These are phyloP conservation scores for Microthlaspi erraticum DNA, from an alignment of 345 rosid species.

Conservation along the genomic window DNA sequence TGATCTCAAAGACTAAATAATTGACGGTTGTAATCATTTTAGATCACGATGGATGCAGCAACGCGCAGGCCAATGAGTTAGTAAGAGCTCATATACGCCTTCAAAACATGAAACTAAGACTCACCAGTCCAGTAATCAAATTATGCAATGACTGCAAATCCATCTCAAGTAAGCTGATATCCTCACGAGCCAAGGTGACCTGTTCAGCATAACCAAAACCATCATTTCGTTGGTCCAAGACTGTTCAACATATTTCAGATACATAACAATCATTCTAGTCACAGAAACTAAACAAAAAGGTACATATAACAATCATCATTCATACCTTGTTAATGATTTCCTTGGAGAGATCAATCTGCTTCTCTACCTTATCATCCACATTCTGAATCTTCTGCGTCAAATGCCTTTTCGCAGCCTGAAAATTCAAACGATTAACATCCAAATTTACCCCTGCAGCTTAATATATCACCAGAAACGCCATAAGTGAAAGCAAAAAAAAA, in stretches of 20 bases:
- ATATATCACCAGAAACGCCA: slow-evolving; percentile 14
- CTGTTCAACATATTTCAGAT: slow-evolving; percentile 16
- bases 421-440: slow-evolving; percentile 25
- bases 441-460: background rate
- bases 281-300: background rate
- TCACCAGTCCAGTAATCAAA: slow-evolving; percentile 75
- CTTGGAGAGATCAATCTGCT: slow-evolving; percentile 75
- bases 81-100: slow-evolving; percentile 1
- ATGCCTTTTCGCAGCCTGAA: slow-evolving; percentile 83
- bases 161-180: slow-evolving; percentile 58
- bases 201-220: slow-evolving; percentile 42
- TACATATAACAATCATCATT: slow-evolving; percentile 37
- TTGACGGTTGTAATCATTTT: background rate
- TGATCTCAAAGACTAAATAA: background rate
- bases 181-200: slow-evolving; percentile 65
- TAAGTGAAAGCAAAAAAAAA: slow-evolving; percentile 9
- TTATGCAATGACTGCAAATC: slow-evolving; percentile 63
- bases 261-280: background rate
- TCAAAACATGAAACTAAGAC: slow-evolving; percentile 34
- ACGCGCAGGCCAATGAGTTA: background rate
- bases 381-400: slow-evolving; percentile 79
- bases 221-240: background rate
- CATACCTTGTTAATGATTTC: slow-evolving; percentile 62
- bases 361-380: slow-evolving; percentile 86
- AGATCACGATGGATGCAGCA: slow-evolving; percentile 6